phyloP scores from a whole-genome alignment of 192 early-diverging fungal genomes.

The Spizellomyces punctatus region DNA sequence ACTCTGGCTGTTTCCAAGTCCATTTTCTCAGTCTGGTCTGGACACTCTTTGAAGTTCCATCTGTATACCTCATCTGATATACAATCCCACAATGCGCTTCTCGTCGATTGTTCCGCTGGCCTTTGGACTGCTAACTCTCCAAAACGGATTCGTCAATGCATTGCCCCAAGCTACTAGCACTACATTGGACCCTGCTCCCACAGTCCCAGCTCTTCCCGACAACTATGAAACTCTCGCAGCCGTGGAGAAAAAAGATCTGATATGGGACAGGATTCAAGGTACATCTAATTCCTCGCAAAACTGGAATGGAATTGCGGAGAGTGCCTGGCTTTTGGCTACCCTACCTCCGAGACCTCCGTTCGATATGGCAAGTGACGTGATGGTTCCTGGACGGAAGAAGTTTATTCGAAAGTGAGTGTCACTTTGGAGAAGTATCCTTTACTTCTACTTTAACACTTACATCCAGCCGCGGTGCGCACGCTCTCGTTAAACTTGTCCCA shows the following conservation, averaged over 20 bases:
- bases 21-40: too few species aligned
- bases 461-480: slow-evolving; percentile 13
- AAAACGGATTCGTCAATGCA: too few species aligned
- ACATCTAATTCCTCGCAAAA: slow-evolving; percentile 9
- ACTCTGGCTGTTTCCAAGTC: too few species aligned
- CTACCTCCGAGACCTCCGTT: slow-evolving; percentile 11
- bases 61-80: too few species aligned
- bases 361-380: slow-evolving; percentile 10
- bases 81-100: background rate
- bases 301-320: background rate
- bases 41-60: too few species aligned
- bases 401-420: slow-evolving; percentile 22
- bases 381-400: slow-evolving; percentile 21
- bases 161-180: background rate
- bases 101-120: too few species aligned
- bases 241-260: slow-evolving; percentile 6
- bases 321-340: background rate
- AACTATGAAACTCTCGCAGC: slow-evolving; percentile 17
- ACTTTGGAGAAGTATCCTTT: too few species aligned
- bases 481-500: slow-evolving; percentile 13
- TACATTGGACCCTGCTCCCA: background rate
- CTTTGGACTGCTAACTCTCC: too few species aligned
- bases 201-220: slow-evolving; percentile 6
- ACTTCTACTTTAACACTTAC: too few species aligned
- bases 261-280: slow-evolving; percentile 1